A percentile compares a stretch with the other conserved stretches of the same genome.
Conservation (phyloP, 169 alveolate genomes). For the Plasmodium cynomolgi region DNA sequence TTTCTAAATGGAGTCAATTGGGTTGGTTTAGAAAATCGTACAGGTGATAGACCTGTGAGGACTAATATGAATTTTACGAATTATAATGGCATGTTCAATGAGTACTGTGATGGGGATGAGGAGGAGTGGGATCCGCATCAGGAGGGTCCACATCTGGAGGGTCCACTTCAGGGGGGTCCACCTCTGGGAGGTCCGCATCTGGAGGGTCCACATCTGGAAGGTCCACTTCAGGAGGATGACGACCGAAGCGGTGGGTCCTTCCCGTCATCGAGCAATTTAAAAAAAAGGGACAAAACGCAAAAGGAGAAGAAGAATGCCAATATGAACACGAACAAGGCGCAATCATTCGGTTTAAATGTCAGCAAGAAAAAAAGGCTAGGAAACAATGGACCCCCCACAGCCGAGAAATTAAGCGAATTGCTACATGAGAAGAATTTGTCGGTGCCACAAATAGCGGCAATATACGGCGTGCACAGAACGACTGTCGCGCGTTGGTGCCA, state of each 20-base stretch:
- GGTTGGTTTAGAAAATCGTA: background rate
- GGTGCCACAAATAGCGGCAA: slow-evolving; percentile 70
- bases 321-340: background rate
- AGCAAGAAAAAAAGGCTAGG: slow-evolving; percentile 20
- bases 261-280: background rate
- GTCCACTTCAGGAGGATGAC: background rate
- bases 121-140: background rate
- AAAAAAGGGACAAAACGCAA: slow-evolving; percentile 15
- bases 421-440: slow-evolving; percentile 48
- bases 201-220: background rate
- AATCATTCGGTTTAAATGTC: slow-evolving; percentile 5
- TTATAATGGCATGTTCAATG: background rate
- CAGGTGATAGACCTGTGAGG: background rate
- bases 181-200: background rate
- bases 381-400: slow-evolving; percentile 70
- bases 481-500: slow-evolving; percentile 75
- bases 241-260: background rate
- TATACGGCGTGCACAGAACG: slow-evolving; percentile 75
- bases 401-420: slow-evolving; percentile 56
- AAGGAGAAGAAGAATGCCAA: slow-evolving; percentile 20
- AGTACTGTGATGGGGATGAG: background rate
- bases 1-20: slow-evolving; percentile 2
- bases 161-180: background rate
- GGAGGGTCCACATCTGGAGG: background rate
- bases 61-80: background rate